Percentiles rank a stretch among this genome's conserved stretches.
phyloP scores from a whole-genome alignment of 169 alveolate species.

The Babesia bovis region DNA sequence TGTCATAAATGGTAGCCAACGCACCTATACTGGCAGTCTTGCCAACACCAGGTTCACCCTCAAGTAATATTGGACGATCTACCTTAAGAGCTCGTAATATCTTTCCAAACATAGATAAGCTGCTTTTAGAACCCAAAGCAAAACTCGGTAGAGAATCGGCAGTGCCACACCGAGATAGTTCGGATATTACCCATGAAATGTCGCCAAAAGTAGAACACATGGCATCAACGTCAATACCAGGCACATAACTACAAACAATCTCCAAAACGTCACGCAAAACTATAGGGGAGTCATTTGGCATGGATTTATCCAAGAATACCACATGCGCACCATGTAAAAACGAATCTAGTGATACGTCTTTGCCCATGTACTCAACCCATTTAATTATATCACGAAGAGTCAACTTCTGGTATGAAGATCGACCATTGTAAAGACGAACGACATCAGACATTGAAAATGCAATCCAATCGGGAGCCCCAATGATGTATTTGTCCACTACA shows the following conservation, averaged over 20 bases:
- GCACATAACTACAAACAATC: neutral
- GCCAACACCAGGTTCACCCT: conserved; percentile 99
- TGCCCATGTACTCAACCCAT: conserved; percentile 33
- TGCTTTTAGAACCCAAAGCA: conserved; percentile 14
- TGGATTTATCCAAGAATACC: conserved; percentile 35
- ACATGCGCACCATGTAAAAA: conserved; percentile 42
- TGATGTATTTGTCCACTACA: conserved; percentile 35
- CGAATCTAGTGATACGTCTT: conserved; percentile 4
- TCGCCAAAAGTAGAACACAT: neutral
- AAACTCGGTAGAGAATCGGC: neutral
- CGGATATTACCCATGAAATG: neutral
- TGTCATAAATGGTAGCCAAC: conserved; percentile 85
- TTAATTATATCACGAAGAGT: conserved; percentile 37
- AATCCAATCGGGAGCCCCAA: conserved; percentile 45
- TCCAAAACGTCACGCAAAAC: conserved; percentile 9
- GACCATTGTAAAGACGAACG: conserved; percentile 8
- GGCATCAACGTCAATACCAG: neutral
- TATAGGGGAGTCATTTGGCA: neutral
- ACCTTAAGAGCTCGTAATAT: conserved; percentile 89
- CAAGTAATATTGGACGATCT: conserved; percentile 91
- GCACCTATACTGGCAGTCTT: conserved; percentile 93
- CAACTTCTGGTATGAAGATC: conserved; percentile 24
- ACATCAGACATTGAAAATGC: conserved; percentile 36
- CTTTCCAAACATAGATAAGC: conserved; percentile 26
- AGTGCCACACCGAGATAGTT: neutral